Evolutionary conservation across 2,329 filamentous ascomycete species (phyloP).

Genomic region (Coniochaeta prunicola): DNA sequence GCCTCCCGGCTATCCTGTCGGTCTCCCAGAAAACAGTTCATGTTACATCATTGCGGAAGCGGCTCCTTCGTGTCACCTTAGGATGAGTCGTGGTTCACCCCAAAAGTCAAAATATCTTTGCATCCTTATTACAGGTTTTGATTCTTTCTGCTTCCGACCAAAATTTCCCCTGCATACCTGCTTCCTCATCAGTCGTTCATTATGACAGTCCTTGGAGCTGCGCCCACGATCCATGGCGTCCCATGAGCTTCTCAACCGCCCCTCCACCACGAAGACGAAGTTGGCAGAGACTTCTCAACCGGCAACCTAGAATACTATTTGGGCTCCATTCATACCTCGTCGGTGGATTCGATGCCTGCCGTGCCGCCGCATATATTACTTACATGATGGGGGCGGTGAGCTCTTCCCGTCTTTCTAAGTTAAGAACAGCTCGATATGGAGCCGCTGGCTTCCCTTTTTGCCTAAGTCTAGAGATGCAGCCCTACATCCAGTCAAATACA

Average conservation of each 20-base stretch:
- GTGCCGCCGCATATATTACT: constrained; percentile 13
- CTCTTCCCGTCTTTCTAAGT: not conserved
- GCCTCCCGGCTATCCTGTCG: not conserved
- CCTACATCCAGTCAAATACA: constrained; percentile 11
- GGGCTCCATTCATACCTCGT: not conserved
- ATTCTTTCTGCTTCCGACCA: not conserved
- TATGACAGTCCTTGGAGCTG: not conserved
- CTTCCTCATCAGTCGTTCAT: not conserved
- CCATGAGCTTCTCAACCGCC: not conserved
- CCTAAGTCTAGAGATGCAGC: constrained; percentile 15
- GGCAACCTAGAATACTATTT: not conserved
- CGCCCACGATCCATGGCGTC: not conserved
- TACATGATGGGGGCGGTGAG: constrained; percentile 7
- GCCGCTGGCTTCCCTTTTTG: constrained; percentile 5
- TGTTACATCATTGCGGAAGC: not conserved
- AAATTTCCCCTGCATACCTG: not conserved
- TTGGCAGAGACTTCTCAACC: not conserved
- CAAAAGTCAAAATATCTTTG: not conserved
- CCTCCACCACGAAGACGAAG: not conserved
- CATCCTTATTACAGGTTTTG: not conserved
- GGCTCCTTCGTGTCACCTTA: not conserved
- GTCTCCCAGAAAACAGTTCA: not conserved
- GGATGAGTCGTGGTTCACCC: not conserved
- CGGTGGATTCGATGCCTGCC: not conserved
- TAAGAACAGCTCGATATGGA: constrained; percentile 16